phyloP scores from a whole-genome alignment of 257 asterid species.

The Pogostemon cablin region DNA sequence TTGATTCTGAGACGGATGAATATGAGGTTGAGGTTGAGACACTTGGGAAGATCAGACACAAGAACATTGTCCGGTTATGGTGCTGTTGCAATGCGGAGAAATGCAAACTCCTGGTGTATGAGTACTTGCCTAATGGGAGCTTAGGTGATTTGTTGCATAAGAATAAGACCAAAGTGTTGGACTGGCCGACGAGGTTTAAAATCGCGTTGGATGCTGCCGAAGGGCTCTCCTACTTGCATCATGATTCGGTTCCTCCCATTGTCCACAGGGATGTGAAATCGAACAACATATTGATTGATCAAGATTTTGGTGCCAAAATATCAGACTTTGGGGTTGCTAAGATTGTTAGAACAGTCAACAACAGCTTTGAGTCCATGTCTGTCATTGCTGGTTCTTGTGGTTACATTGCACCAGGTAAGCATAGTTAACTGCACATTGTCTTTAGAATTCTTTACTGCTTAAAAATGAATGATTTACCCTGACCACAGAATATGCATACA shows the following conservation, averaged over 20 bases:
- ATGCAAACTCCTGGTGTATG: slow-evolving; percentile 74
- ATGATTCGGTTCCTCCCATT: slow-evolving; percentile 83
- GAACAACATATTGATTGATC: slow-evolving; percentile 66
- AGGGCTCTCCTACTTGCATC: slow-evolving; percentile 87
- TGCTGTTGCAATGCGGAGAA: slow-evolving; percentile 63
- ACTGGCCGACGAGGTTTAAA: slow-evolving; percentile 69
- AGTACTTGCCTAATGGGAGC: slow-evolving; percentile 87
- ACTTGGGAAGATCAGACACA: slow-evolving; percentile 79
- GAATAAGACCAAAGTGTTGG: slow-evolving; percentile 44
- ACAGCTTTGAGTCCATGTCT: slow-evolving; percentile 65
- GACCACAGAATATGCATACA: slow-evolving; percentile 72
- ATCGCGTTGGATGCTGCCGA: slow-evolving; percentile 82
- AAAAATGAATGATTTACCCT: no score
- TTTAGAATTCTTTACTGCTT: not conserved
- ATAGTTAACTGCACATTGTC: not conserved
- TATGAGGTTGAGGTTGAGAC: slow-evolving; percentile 77
- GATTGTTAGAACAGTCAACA: slow-evolving; percentile 39
- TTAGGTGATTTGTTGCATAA: slow-evolving; percentile 75
- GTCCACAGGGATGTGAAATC: slow-evolving; percentile 89
- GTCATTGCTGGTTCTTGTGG: slow-evolving; percentile 84
- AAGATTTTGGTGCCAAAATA: slow-evolving; percentile 66
- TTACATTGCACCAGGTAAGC: slow-evolving; percentile 90
- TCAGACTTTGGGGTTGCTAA: slow-evolving; percentile 91
- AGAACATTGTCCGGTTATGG: slow-evolving; percentile 76
- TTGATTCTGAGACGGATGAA: slow-evolving; percentile 43